Percentiles rank a stretch among this genome's conserved stretches.
These are phyloP conservation scores for Daldinia sp. DNA, from an alignment of 2,329 filamentous ascomycete genomes.

Conservation along the genomic window DNA sequence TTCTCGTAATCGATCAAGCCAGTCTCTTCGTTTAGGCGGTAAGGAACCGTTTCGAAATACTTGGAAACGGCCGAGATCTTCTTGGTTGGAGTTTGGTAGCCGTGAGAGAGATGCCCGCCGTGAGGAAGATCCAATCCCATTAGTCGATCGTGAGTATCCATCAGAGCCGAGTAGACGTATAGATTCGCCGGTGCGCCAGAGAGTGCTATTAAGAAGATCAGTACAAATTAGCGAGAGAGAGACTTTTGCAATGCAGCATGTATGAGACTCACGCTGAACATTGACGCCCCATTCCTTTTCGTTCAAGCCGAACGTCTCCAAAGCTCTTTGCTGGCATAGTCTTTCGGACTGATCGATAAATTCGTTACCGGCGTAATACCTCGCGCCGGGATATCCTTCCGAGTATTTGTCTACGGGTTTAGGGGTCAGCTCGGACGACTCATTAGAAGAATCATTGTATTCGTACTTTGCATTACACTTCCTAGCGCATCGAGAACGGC, in stretches of 20 bases:
- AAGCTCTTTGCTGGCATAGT: slow-evolving; percentile 88
- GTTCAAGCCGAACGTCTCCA: slow-evolving; percentile 87
- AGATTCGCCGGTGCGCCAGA: slow-evolving; percentile 81
- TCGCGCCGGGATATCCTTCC: slow-evolving; percentile 94
- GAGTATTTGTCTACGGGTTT: slow-evolving; percentile 86
- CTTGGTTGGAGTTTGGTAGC: slow-evolving; percentile 93
- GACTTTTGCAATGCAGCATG: neutral
- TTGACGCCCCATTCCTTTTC: slow-evolving; percentile 95
- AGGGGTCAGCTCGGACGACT: slow-evolving; percentile 50
- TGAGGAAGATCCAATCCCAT: slow-evolving; percentile 98
- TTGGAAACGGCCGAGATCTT: slow-evolving; percentile 99
- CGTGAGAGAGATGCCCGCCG: slow-evolving; percentile 94
- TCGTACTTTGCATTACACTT: slow-evolving; percentile 92
- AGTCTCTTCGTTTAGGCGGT: slow-evolving; percentile 89
- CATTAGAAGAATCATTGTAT: slow-evolving; percentile 8
- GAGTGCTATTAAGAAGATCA: slow-evolving; percentile 67
- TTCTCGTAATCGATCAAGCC: slow-evolving; percentile 96
- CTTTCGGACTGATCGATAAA: slow-evolving; percentile 93
- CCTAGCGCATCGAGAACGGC: slow-evolving; percentile 91
- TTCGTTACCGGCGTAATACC: slow-evolving; percentile 97
- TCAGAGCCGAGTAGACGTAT: slow-evolving; percentile 94
- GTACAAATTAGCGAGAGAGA: slow-evolving; percentile 35
- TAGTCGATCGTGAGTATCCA: slow-evolving; percentile 91
- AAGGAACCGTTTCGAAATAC: slow-evolving; percentile 98
- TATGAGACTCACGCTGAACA: slow-evolving; percentile 76